These are phyloP conservation scores for Raphanus hybrid DNA, from an alignment of 441 rosid genomes.

Conservation along the genomic window DNA sequence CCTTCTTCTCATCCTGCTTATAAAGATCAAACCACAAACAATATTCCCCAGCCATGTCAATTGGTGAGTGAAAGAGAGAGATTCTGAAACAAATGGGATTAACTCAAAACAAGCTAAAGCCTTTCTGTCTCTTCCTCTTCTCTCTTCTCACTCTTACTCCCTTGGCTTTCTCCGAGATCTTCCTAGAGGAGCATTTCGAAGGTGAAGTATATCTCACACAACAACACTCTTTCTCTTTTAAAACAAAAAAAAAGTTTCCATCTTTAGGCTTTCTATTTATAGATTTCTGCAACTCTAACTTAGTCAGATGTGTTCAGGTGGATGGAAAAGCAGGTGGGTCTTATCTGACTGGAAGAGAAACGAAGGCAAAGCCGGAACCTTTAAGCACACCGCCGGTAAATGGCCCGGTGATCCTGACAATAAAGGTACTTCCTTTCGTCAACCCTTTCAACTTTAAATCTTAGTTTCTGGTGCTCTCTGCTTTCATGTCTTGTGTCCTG, in stretches of 20 bases:
- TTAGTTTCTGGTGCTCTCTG: too few species aligned
- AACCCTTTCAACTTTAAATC: background rate
- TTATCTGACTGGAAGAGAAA: conserved; percentile 91
- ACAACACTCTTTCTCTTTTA: background rate
- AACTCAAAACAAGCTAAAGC: conserved; percentile 5
- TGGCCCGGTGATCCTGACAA: conserved; percentile 94
- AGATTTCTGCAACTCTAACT: conserved; percentile 19
- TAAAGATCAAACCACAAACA: conserved; percentile 14
- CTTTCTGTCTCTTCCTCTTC: conserved; percentile 33
- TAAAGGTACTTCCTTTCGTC: conserved; percentile 58
- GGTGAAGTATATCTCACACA: conserved; percentile 43
- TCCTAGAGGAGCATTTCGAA: conserved; percentile 75
- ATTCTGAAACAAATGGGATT: conserved; percentile 29
- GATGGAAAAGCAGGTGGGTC: conserved; percentile 97
- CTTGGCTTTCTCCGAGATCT: conserved; percentile 56
- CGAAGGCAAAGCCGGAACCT: conserved; percentile 90
- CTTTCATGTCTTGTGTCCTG: background rate
- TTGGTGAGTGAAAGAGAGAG: conserved; percentile 3
- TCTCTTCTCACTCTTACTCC: conserved; percentile 38
- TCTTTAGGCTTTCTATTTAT: conserved; percentile 16
- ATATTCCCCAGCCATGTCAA: conserved; percentile 2
- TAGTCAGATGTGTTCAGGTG: conserved; percentile 54
- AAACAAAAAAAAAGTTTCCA: background rate
- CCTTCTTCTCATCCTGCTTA: conserved; percentile 7
- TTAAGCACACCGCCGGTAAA: conserved; percentile 87